phyloP scores from a whole-genome alignment of 106 monocot genomes.

The Allium cepa region DNA sequence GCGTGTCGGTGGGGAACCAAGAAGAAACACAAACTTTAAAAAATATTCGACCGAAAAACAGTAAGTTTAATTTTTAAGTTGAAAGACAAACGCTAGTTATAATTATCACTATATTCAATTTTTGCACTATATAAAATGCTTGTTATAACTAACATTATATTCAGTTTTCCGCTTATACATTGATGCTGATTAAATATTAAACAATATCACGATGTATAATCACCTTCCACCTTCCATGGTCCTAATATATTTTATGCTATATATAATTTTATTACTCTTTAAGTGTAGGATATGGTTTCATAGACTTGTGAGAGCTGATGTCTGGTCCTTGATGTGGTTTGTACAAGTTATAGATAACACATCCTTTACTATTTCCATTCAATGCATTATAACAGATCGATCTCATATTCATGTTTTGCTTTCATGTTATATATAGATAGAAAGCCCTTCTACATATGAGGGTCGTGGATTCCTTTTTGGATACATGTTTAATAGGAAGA shows the following conservation, averaged over 20 bases:
- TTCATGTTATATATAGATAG: slow-evolving; percentile 39
- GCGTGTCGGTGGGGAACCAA: too few relatives aligned
- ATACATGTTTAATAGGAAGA: slow-evolving; percentile 82
- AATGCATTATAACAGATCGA: background rate
- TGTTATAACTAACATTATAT: too few relatives aligned
- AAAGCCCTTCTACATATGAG: slow-evolving; percentile 50
- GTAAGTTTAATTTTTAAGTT: too few relatives aligned
- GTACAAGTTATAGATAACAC: background rate
- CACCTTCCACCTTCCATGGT: too few relatives aligned
- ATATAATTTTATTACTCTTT: background rate
- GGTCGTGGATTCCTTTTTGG: slow-evolving; percentile 70
- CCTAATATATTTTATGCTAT: background rate
- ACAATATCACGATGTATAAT: background rate
- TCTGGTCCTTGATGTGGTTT: slow-evolving; percentile 74
- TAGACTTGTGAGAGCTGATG: slow-evolving; percentile 66
- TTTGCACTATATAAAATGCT: too few relatives aligned
- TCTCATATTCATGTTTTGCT: background rate
- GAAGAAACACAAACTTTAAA: too few relatives aligned
- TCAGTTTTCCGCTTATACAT: too few relatives aligned
- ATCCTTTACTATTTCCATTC: background rate
- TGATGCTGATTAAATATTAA: too few relatives aligned
- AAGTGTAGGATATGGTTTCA: slow-evolving; percentile 82
- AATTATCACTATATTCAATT: too few relatives aligned
- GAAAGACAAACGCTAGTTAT: too few relatives aligned
- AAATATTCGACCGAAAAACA: too few relatives aligned